Conservation (phyloP, 148 eudicot genomes). For the Vaccinium macrocarpon region DNA sequence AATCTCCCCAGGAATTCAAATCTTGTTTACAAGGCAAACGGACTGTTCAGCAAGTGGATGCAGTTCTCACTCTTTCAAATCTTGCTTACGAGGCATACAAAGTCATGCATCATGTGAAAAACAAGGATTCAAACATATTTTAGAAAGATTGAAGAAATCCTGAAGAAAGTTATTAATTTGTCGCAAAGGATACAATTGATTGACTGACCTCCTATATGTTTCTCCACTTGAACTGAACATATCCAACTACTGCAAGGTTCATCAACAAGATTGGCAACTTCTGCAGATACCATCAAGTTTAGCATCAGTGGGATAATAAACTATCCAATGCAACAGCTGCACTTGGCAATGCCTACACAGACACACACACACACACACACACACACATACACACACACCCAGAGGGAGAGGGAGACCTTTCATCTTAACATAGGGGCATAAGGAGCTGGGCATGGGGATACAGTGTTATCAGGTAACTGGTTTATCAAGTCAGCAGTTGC, state of each 20-base stretch:
- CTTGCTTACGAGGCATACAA: background rate
- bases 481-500: conserved; percentile 60
- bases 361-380: background rate
- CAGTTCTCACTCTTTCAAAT: background rate
- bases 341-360: background rate
- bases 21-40: background rate
- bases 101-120: background rate
- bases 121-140: background rate
- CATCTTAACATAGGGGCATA: conserved; percentile 75
- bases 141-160: background rate
- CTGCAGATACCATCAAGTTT: conserved; percentile 8
- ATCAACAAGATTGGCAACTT: background rate
- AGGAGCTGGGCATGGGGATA: conserved; percentile 97
- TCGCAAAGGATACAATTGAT: background rate
- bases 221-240: background rate
- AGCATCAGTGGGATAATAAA: background rate
- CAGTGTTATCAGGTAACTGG: conserved; percentile 72
- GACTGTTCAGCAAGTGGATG: background rate
- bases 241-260: conserved; percentile 1
- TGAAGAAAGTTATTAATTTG: background rate
- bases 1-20: background rate
- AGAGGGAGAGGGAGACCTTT: conserved; percentile 32
- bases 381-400: background rate
- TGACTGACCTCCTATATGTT: conserved; percentile 21
- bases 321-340: background rate